phyloP scores from a whole-genome alignment of 371 early-diverging fungal species.

The Dipsacomyces acuminosporus region DNA sequence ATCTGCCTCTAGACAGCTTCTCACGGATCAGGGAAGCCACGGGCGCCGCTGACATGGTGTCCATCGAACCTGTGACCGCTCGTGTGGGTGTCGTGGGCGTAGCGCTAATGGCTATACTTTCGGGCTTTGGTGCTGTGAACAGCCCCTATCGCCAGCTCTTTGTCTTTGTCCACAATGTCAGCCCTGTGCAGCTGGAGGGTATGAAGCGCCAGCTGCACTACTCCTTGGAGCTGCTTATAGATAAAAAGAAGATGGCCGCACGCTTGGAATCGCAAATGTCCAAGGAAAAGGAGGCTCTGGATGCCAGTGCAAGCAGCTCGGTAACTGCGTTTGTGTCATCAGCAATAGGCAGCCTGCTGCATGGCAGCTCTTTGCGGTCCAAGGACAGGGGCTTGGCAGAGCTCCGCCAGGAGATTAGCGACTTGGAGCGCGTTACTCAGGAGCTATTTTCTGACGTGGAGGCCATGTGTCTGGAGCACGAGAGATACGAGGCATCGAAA shows the following conservation, averaged over 20 bases:
- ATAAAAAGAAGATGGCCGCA: slow-evolving; percentile 57
- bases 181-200: slow-evolving; percentile 51
- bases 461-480: slow-evolving; percentile 43
- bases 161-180: slow-evolving; percentile 59
- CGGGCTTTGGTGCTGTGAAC: slow-evolving; percentile 93
- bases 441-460: slow-evolving; percentile 49
- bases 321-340: slow-evolving; percentile 12
- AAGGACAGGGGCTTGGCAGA: slow-evolving; percentile 15
- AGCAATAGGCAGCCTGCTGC: slow-evolving; percentile 39
- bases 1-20: slow-evolving; percentile 43
- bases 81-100: slow-evolving; percentile 85
- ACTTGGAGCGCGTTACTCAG: slow-evolving; percentile 58
- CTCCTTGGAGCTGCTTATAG: slow-evolving; percentile 55
- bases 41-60: slow-evolving; percentile 24
- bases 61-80: slow-evolving; percentile 67
- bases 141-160: slow-evolving; percentile 71
- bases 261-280: slow-evolving; percentile 37
- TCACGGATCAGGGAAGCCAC: slow-evolving; percentile 41
- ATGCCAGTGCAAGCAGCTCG: not conserved
- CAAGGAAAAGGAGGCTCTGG: slow-evolving; percentile 5
- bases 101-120: slow-evolving; percentile 83
- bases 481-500: slow-evolving; percentile 52
- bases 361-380: slow-evolving; percentile 5
- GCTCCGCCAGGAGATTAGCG: slow-evolving; percentile 54
- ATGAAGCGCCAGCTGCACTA: slow-evolving; percentile 59